Conservation (phyloP, 176 grass and related monocot genomes). For the Pontederia crassipes region DNA sequence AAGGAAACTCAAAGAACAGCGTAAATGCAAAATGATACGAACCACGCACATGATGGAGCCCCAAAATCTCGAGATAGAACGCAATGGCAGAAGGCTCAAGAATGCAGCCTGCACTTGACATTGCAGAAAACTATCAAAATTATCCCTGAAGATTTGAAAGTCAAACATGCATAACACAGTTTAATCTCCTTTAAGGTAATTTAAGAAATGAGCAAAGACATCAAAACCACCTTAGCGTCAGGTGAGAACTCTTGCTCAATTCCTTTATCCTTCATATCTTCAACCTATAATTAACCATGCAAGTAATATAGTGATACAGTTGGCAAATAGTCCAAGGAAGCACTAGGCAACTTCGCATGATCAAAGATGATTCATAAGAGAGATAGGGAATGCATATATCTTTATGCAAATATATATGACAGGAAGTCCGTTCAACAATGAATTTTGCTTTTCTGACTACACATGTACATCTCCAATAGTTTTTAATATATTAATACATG, state of each 20-base stretch:
- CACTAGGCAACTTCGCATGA: neutral
- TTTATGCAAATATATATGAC: too few species aligned
- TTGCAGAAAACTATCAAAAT: neutral
- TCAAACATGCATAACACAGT: neutral
- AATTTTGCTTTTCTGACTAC: too few species aligned
- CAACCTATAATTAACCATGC: conserved; percentile 25
- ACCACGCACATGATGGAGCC: conserved; percentile 77
- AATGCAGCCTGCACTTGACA: conserved; percentile 50
- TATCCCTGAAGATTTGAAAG: neutral
- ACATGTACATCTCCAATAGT: too few species aligned
- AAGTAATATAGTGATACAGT: neutral
- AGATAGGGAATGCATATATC: too few species aligned
- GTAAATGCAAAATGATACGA: conserved; percentile 10
- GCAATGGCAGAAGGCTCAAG: conserved; percentile 60
- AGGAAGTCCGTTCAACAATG: neutral
- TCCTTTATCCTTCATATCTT: conserved; percentile 51
- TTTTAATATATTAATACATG: too few species aligned
- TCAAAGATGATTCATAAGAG: neutral
- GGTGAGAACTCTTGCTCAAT: conserved; percentile 60
- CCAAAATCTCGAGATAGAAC: conserved; percentile 71
- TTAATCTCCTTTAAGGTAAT: neutral
- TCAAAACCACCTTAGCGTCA: conserved; percentile 45
- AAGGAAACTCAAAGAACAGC: too few species aligned
- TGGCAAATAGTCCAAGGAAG: neutral
- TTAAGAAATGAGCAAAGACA: neutral